These are phyloP conservation scores for Alternaria sp. DNA, from an alignment of 2,329 filamentous ascomycete genomes.

Conservation along the genomic window DNA sequence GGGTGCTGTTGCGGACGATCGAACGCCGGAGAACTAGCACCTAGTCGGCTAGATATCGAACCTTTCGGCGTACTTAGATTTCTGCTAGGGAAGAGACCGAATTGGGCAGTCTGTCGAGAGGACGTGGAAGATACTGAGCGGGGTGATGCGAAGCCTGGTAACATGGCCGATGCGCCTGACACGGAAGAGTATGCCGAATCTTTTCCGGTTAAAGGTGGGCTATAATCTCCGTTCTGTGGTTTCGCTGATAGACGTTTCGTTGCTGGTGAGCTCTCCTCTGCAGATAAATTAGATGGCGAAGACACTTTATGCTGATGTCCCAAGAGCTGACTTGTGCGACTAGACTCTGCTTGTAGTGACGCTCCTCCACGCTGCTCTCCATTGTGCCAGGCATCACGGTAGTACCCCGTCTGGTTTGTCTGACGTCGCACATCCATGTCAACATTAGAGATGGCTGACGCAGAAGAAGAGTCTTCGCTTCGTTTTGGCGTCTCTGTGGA, in stretches of 20 bases:
- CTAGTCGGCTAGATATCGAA: conserved; percentile 41
- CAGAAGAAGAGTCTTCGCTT: conserved; percentile 25
- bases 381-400: conserved; percentile 34
- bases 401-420: conserved; percentile 29
- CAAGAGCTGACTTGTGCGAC: conserved; percentile 21
- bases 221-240: conserved; percentile 32
- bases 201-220: conserved; percentile 47
- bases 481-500: conserved; percentile 33
- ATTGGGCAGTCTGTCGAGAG: conserved; percentile 45
- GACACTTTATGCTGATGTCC: conserved; percentile 25
- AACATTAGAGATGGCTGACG: conserved; percentile 19
- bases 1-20: conserved; percentile 19
- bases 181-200: conserved; percentile 53
- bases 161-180: conserved; percentile 46
- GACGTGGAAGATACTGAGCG: conserved; percentile 44
- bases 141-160: conserved; percentile 35
- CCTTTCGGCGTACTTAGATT: conserved; percentile 44
- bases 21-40: conserved; percentile 36
- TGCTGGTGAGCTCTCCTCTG: conserved; percentile 21
- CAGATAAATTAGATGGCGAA: conserved; percentile 21
- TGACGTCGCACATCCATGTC: conserved; percentile 30
- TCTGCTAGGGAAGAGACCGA: conserved; percentile 48
- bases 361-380: conserved; percentile 28
- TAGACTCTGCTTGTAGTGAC: conserved; percentile 23
- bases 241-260: conserved; percentile 20